Evolutionary conservation across 2,329 filamentous ascomycete genomes (phyloP), one percentile per base, ranked within the genome.

Genomic region (Emmonsia crescens): DNA sequence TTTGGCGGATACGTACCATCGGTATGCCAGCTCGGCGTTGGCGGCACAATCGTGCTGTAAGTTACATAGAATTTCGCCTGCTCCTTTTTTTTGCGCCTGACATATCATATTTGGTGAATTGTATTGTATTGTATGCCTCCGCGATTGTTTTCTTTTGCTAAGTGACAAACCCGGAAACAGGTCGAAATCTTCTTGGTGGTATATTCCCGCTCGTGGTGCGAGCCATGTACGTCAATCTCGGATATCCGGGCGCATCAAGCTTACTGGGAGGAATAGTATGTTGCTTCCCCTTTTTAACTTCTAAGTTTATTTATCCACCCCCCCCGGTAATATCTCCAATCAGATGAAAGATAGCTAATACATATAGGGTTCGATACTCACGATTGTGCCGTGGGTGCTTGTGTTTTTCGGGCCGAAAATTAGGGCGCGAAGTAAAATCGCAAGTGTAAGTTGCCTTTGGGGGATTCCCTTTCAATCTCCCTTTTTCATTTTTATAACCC

Each of bases 361-460:
- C n/a, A 36, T 29, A 40, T 31, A 76, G 71, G 82, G 81, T 2
- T 77, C 79, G 2, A 61, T 82, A 1, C 73, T 96, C 64, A 92
- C 89, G 0, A 72, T 89, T 1, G 91, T 96, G n/a, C 93, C 92
- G 0, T 96, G 91, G 89, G 85, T 92, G 0, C 73, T 96, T 59
- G 83, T 92, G 0, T 84, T 94, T 38, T 94, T 85, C 66, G 93
- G 92, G 0, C 85, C 87, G 40, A 82, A 71, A 65, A 96, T 96
- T 65, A 80, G 92, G 33, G 82, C 83, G 12, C 83, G 86, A 71
- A 94, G 89, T 71, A 87, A 85, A 67, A 88, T 96, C 75, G 91
- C 91, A 4, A 82, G 80, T 71, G 83, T 82, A 72, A 78, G 70
- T 46, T 38, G 21, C 54, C 3, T 19, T 46, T 5, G 19, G 19